Base-by-base conservation (phyloP, 2,329 filamentous ascomycete genomes). In the Onygena corvina region DNA sequence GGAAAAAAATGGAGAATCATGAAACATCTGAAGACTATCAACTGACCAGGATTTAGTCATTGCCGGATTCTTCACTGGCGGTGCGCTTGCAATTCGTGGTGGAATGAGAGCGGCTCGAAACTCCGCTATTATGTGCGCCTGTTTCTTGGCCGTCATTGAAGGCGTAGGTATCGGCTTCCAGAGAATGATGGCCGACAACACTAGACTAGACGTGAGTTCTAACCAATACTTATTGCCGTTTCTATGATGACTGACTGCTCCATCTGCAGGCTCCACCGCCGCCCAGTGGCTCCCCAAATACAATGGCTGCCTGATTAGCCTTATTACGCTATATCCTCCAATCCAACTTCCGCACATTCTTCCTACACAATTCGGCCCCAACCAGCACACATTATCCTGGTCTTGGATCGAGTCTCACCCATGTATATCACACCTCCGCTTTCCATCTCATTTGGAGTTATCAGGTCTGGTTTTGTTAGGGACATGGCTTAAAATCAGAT, bases 131-230 rank as follows among this genome's bases (percentile, higher is more conserved):
- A 92, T 90, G 58, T 96, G 92, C 67, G 92, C 87, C 21, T 85
- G 94, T 56, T 77, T 98, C 61, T 75, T 98, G 40, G 92, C 86
- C 46, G 90, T 98, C 57, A 96, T 98, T 56, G 90, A 98, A 70
- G 90, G 92, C 60, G 92, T 96, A 49, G 90, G 90, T 60, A 96
- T 98, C 63, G 89, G 86, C 6, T 90, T 95, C 72, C 84, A 88
- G 68, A 83, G 89, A 67, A 88, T 94, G 83, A 85, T 94, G 78
- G 86, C 89, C 30, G 85, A 88, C 55, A 84, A 83, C 66, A 94
- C 87, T 56, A 83, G 83, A 71, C 72, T 94, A 59, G 87, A 94
- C 71, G 80, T 83, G 60, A 50, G 52, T 20, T 38, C 16, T 25
- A n/a, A 18, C 7, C 20, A 12, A 18, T 7, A 3, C 12, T 12